Evolutionary conservation across 179 eudicot genomes (phyloP), one percentile per base, ranked within the genome.

Genomic region (Spinacia oleracea): DNA sequence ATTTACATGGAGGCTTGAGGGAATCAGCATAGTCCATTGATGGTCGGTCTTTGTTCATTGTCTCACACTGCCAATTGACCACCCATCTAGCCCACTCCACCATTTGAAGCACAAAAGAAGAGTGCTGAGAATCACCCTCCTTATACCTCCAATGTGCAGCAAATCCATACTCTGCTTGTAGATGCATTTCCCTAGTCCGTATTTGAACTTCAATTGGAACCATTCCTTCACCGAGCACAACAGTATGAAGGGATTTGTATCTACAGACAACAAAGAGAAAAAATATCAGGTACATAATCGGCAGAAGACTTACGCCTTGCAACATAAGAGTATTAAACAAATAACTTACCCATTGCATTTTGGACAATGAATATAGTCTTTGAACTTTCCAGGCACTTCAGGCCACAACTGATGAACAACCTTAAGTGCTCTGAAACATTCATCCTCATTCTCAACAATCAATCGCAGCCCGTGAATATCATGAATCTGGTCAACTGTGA

Each of bases 71-170:
- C 98, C 98, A 93, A 27, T 92, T 84, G 21, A 93, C 89, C 48
- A 93, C 93, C 98, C 98, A 95, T 42, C 97, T 89, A 12, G 97
- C 98, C 98, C 98, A 95, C 86, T 96, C 97, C 73, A 93, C 97
- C 99, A 90, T 93, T 83, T 93, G 98, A 80, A 91, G 93, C 72
- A 96, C 92, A 78, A 89, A 96, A 42, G 97, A 91, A 1, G 93
- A 86, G 83, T 88, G 90, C 84, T 87, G 80, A 69, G 93, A 89
- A 27, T 90, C 96, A 51, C 93, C 96, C 81, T 96, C 99, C 80
- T 96, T 96, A 82, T 91, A 96, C 81, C 98, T 91, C 99, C 98
- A 96, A 63, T 96, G 99, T 40, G 99, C 99, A 21, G 99, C 99
- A 85, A 96, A 79, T 34, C 98, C 99, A 83, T 81, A 90, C 86